These are phyloP conservation scores for Yarrowia galli DNA, from an alignment of 1,139 yeast genomes.

Conservation along the genomic window DNA sequence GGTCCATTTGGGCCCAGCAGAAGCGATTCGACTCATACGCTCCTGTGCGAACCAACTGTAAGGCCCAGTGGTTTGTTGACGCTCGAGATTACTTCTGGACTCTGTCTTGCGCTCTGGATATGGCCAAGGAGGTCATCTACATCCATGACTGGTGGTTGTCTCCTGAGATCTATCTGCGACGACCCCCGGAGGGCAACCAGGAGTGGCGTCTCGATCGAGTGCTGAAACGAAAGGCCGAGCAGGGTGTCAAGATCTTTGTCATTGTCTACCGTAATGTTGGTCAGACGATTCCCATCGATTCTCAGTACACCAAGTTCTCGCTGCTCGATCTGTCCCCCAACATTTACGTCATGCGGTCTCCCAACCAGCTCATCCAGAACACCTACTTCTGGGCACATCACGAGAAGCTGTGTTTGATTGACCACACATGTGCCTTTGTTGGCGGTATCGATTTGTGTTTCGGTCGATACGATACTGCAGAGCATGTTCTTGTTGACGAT, in stretches of 20 bases:
- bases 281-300: constrained; percentile 90
- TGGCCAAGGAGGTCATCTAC: constrained; percentile 93
- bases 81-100: constrained; percentile 98
- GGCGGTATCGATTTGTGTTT: constrained; percentile 97
- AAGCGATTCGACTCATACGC: constrained; percentile 92
- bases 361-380: constrained; percentile 91
- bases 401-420: constrained; percentile 87
- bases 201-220: constrained; percentile 91
- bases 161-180: constrained; percentile 88
- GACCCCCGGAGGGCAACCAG: constrained; percentile 96
- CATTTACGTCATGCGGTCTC: constrained; percentile 90
- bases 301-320: constrained; percentile 92
- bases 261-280: constrained; percentile 97
- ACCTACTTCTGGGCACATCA: constrained; percentile 99
- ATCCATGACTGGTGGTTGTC: constrained; percentile 99
- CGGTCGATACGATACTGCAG: constrained; percentile 97
- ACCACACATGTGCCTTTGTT: constrained; percentile 84
- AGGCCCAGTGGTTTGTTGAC: constrained; percentile 97
- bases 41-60: constrained; percentile 82
- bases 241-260: constrained; percentile 92
- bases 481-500: constrained; percentile 88
- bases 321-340: constrained; percentile 84
- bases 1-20: constrained; percentile 72
- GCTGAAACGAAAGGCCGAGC: constrained; percentile 86
- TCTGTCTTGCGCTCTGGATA: constrained; percentile 84